Conservation (phyloP, 108 stramenopile genomes). For the Fragilaria crotonensis region DNA sequence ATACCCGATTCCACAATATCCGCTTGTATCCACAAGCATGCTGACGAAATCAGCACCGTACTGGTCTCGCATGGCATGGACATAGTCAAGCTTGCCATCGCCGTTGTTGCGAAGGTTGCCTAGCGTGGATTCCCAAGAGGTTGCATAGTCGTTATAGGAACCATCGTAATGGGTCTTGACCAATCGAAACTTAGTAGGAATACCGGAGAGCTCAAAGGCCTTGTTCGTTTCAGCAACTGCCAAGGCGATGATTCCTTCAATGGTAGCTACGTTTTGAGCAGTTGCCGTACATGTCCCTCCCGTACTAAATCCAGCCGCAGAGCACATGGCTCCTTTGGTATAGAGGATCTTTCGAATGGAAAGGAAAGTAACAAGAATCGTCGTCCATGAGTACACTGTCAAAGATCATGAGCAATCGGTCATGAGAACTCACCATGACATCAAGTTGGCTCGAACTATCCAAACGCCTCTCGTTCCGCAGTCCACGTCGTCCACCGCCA, state of each 20-base stretch:
- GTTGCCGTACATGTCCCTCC: slow-evolving; percentile 10
- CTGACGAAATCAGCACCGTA: slow-evolving; percentile 33
- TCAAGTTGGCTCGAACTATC: slow-evolving; percentile 2
- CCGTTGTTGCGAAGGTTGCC: not conserved
- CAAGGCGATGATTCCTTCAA: slow-evolving; percentile 9
- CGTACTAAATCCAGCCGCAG: slow-evolving; percentile 3
- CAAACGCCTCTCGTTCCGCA: not conserved
- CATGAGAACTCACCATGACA: not conserved
- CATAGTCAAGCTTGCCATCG: slow-evolving; percentile 31
- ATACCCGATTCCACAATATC: slow-evolving; percentile 25
- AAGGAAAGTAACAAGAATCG: not conserved
- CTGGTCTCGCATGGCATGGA: slow-evolving; percentile 13
- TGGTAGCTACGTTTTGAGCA: slow-evolving; percentile 14
- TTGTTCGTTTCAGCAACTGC: slow-evolving; percentile 21
- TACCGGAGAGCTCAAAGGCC: slow-evolving; percentile 17
- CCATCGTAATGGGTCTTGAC: slow-evolving; percentile 15
- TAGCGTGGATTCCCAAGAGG: slow-evolving; percentile 3
- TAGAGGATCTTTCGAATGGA: slow-evolving; percentile 7
- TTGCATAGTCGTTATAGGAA: slow-evolving; percentile 6
- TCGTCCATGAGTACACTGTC: not conserved
- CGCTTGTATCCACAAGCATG: slow-evolving; percentile 6
- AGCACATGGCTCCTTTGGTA: slow-evolving; percentile 6
- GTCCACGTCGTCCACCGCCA: not conserved
- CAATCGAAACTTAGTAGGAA: slow-evolving; percentile 18
- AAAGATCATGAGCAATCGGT: not conserved